A percentile compares a stretch with the other conserved stretches of the same genome.
Conservation (phyloP, 2,329 filamentous ascomycete genomes). For the Ophiosphaerella korrae region DNA sequence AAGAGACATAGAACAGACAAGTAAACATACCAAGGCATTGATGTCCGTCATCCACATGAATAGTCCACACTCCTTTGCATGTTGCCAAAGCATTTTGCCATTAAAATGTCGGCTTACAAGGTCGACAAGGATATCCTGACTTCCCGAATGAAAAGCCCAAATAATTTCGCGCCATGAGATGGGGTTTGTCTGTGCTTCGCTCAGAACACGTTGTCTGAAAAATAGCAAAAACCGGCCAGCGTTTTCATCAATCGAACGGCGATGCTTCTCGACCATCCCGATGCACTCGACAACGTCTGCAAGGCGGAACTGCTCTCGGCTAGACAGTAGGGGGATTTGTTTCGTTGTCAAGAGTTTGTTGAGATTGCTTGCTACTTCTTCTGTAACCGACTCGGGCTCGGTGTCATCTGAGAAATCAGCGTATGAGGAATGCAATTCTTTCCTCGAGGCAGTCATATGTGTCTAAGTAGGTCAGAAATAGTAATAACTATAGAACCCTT, state of each 20-base stretch:
- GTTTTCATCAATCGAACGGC: slow-evolving; percentile 88
- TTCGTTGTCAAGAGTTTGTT: slow-evolving; percentile 78
- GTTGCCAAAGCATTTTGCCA: slow-evolving; percentile 79
- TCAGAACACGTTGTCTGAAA: slow-evolving; percentile 79
- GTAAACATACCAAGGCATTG: slow-evolving; percentile 69
- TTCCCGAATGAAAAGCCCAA: slow-evolving; percentile 82
- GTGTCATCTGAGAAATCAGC: slow-evolving; percentile 59
- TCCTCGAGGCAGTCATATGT: slow-evolving; percentile 50
- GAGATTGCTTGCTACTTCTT: slow-evolving; percentile 70
- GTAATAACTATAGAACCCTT: rapidly evolving
- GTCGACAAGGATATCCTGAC: slow-evolving; percentile 88
- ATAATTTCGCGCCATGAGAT: slow-evolving; percentile 77
- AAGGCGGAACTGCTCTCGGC: slow-evolving; percentile 83
- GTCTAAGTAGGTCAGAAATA: slow-evolving; percentile 26
- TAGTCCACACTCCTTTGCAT: slow-evolving; percentile 83
- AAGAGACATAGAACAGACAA: background rate
- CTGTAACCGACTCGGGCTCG: slow-evolving; percentile 69
- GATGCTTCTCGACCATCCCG: slow-evolving; percentile 82
- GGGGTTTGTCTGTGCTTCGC: slow-evolving; percentile 65
- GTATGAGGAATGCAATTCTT: slow-evolving; percentile 58
- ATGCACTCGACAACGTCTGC: slow-evolving; percentile 85
- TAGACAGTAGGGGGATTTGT: slow-evolving; percentile 78
- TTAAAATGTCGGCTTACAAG: slow-evolving; percentile 81
- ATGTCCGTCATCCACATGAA: slow-evolving; percentile 93
- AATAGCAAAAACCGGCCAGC: slow-evolving; percentile 86